Percentiles rank a stretch among this genome's conserved stretches.
phyloP scores from a whole-genome alignment of 2,329 filamentous ascomycete species.

The Xylaria arbuscula region DNA sequence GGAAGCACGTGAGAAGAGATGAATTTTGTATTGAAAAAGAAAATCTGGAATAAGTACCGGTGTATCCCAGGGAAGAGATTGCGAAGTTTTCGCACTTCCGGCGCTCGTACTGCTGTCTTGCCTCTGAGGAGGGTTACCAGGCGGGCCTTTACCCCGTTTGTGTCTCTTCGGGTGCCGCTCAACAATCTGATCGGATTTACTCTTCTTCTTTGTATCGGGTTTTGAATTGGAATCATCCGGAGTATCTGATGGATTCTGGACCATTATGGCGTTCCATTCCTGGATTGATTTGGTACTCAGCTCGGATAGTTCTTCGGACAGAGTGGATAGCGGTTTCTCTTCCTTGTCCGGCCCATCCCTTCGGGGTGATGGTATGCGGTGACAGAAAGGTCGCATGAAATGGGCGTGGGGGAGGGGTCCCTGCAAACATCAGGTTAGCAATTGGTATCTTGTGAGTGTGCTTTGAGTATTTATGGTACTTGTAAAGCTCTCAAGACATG shows the following conservation, averaged over 20 bases:
- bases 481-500: neutral
- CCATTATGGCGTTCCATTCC: slow-evolving; percentile 31
- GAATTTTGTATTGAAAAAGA: neutral
- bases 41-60: slow-evolving; percentile 24
- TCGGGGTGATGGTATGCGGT: slow-evolving; percentile 58
- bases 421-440: slow-evolving; percentile 2
- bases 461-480: neutral
- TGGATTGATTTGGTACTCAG: slow-evolving; percentile 40
- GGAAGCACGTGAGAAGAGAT: too few species aligned
- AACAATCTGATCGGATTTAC: slow-evolving; percentile 52
- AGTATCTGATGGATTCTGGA: slow-evolving; percentile 40
- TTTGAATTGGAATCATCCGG: slow-evolving; percentile 42
- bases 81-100: slow-evolving; percentile 37
- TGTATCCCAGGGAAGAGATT: slow-evolving; percentile 47
- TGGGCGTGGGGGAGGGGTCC: slow-evolving; percentile 68
- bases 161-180: slow-evolving; percentile 52
- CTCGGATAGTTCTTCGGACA: slow-evolving; percentile 48
- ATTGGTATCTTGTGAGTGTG: neutral
- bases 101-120: slow-evolving; percentile 46
- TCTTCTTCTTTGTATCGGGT: slow-evolving; percentile 52
- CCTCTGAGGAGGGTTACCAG: slow-evolving; percentile 52
- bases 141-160: slow-evolving; percentile 51
- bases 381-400: slow-evolving; percentile 70
- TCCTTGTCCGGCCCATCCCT: slow-evolving; percentile 46
- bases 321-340: slow-evolving; percentile 47